Percentiles rank a stretch among this genome's conserved stretches.
Evolutionary conservation across 257 asterid genomes (phyloP).

Genomic region (Nicotiana sylvestris): DNA sequence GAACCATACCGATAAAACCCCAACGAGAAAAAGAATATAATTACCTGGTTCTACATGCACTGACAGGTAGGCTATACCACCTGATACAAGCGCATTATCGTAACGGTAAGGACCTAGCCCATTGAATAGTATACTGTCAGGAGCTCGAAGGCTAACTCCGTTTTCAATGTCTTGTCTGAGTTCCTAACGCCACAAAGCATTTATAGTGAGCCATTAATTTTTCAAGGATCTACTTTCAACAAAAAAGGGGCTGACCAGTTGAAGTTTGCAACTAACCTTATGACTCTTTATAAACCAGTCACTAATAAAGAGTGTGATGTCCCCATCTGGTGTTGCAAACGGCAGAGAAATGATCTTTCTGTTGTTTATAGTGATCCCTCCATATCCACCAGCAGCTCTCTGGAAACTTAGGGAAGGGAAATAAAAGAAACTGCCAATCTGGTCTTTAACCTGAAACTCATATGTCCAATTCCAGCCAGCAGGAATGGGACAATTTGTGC

Average conservation of each 20-base stretch:
- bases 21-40: background rate
- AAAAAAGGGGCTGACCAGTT: background rate
- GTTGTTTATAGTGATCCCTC: slow-evolving; percentile 77
- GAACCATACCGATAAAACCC: background rate
- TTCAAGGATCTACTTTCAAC: background rate
- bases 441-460: slow-evolving; percentile 92
- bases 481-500: slow-evolving; percentile 94
- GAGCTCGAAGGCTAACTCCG: slow-evolving; percentile 66
- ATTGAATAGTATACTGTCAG: slow-evolving; percentile 74
- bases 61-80: slow-evolving; percentile 55
- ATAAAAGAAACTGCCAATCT: slow-evolving; percentile 92
- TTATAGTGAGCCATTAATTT: slow-evolving; percentile 17
- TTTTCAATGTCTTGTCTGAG: slow-evolving; percentile 56
- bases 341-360: slow-evolving; percentile 80
- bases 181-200: slow-evolving; percentile 43
- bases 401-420: slow-evolving; percentile 76
- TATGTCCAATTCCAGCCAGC: slow-evolving; percentile 98
- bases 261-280: slow-evolving; percentile 50
- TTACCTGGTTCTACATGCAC: slow-evolving; percentile 82
- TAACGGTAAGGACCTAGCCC: slow-evolving; percentile 88
- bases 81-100: slow-evolving; percentile 50
- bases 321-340: slow-evolving; percentile 71
- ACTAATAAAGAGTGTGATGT: slow-evolving; percentile 64
- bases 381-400: slow-evolving; percentile 82
- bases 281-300: slow-evolving; percentile 87